Base-by-base conservation (phyloP, 805 yeast genomes). In the Wickerhamiella slavikovae region DNA sequence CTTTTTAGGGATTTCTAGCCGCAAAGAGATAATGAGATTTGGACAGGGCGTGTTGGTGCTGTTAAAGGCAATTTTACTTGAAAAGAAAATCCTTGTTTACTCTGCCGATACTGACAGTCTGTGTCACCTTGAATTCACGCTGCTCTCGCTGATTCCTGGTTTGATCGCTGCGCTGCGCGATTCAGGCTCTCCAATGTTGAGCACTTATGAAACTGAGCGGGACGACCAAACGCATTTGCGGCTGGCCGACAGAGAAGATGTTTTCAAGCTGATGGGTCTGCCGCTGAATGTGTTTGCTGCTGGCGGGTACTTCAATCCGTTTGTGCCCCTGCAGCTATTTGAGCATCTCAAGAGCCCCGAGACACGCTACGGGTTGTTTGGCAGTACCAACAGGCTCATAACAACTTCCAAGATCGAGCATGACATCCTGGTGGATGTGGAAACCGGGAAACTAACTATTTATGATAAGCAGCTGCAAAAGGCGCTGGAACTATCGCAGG, bases 291-390 rank as follows among this genome's bases (percentile, higher is more conserved):
- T 82, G 1, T 89, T 89, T 51, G 80, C 80, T 29, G 66, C 68
- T 39, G 91, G 91, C 25, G 82, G 91, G 1, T 62, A 85, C 35
- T 83, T 91, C 60, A 73, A 75, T 40, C 96, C 98, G 2, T 89
- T 85, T 52, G 62, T 83, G n/a, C 92, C 96, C 0, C 55, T 89
- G 32, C 98, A 85, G 49, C 96, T 85, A 45, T 55, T 85, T 32
- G 76, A 75, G 30, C 82, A 76, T 40, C 57, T 89, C 30, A 58
- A 57, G 19, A 60, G 64, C 14, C 54, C 57, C 1, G 64, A 61
- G 29, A 64, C 83, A 0, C 55, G 62, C 21, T 69, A 70, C 45
- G 89, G 68, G 39, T 54, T 78, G 45, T 64, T 79, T 28, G 98
- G 98, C 1, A 72, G 91, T 24, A 82, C 95, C 4, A 89, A 89